These are phyloP conservation scores for Lactarius sanguifluus DNA, from an alignment of 768 basidiomycete species.

Conservation along the genomic window DNA sequence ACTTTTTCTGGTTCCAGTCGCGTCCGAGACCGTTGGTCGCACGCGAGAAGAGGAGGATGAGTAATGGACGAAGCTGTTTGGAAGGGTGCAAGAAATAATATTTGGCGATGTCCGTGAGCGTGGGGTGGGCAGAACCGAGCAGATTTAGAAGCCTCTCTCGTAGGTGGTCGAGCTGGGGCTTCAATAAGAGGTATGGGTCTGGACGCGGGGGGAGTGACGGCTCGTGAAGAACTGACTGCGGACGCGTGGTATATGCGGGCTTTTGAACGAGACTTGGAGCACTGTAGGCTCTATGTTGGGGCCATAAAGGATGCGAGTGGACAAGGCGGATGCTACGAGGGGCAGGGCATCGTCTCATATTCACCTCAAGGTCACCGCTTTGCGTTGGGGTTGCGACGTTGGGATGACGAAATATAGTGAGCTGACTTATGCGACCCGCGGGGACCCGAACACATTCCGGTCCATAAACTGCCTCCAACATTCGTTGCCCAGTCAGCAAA, in stretches of 20 bases:
- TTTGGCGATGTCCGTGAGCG: constrained; percentile 81
- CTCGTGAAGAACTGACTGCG: background rate
- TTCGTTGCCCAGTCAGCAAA: background rate
- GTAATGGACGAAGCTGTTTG: constrained; percentile 85
- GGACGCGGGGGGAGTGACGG: constrained; percentile 34
- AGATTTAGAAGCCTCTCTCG: constrained; percentile 71
- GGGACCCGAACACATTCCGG: background rate
- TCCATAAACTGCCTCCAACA: background rate
- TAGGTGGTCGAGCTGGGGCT: constrained; percentile 68
- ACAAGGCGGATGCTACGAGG: constrained; percentile 14
- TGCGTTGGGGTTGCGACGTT: background rate
- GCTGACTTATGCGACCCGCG: background rate
- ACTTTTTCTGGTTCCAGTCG: constrained; percentile 58
- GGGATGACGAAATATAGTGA: background rate
- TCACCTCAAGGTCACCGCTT: background rate
- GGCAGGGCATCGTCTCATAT: constrained; percentile 23
- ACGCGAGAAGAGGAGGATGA: constrained; percentile 86
- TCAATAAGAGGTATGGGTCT: constrained; percentile 72
- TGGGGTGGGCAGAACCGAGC: constrained; percentile 86
- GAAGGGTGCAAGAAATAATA: constrained; percentile 91
- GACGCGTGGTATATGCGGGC: constrained; percentile 15
- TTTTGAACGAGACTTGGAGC: constrained; percentile 23
- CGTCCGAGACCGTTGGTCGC: constrained; percentile 90
- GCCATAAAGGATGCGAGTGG: background rate
- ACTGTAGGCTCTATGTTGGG: constrained; percentile 14